These are phyloP conservation scores for Diatrype stigma DNA, from an alignment of 2,329 filamentous ascomycete genomes.

Conservation along the genomic window DNA sequence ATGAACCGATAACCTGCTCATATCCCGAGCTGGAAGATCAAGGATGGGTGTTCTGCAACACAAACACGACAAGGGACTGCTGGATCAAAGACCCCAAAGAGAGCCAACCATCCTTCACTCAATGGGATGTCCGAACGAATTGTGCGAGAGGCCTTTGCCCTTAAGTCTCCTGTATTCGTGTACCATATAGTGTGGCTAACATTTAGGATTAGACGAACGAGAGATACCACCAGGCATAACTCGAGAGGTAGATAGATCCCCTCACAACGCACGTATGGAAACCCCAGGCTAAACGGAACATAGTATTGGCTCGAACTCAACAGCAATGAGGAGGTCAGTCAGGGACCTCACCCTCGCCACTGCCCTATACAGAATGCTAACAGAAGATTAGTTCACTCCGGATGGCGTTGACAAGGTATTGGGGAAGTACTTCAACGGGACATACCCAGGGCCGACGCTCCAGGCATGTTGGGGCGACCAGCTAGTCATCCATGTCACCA, in stretches of 20 bases:
- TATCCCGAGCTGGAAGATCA: conserved; percentile 13
- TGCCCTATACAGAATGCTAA: background rate
- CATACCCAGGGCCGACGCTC: conserved; percentile 21
- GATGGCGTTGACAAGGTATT: conserved; percentile 10
- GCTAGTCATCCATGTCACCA: conserved; percentile 22
- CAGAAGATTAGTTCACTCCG: conserved; percentile 5
- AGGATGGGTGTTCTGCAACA: conserved; percentile 16
- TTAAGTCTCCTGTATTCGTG: background rate
- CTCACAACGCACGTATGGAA: background rate
- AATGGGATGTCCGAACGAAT: conserved; percentile 12
- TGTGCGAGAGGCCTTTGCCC: conserved; percentile 5
- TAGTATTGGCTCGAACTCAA: conserved; percentile 13
- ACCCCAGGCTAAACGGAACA: background rate
- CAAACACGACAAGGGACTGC: conserved; percentile 11
- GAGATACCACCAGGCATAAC: conserved; percentile 4
- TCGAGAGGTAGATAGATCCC: conserved; percentile 5
- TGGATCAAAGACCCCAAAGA: conserved; percentile 14
- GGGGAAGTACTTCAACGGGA: conserved; percentile 19
- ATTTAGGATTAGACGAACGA: conserved; percentile 6
- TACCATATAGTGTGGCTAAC: background rate
- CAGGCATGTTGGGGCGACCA: conserved; percentile 27
- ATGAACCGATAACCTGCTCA: conserved; percentile 7
- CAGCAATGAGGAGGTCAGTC: conserved; percentile 8
- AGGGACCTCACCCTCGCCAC: background rate
- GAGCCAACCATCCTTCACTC: conserved; percentile 7